Conservation (phyloP, 371 early-diverging fungal genomes). For the Syncephalastrum monosporum region DNA sequence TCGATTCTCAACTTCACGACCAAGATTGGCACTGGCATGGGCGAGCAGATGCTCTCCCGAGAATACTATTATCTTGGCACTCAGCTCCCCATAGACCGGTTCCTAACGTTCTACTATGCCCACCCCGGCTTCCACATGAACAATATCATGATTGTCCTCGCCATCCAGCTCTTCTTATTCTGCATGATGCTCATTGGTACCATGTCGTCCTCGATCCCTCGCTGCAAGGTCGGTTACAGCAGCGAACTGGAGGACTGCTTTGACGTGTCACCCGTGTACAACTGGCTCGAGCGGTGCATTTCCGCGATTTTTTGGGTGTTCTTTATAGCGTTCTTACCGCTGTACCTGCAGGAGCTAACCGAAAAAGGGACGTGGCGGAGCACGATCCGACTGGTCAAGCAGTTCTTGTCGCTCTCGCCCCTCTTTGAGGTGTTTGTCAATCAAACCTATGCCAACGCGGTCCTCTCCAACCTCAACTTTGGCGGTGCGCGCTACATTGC, state of each 20-base stretch:
- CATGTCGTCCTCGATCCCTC: conserved; percentile 63
- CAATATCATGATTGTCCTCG: conserved; percentile 87
- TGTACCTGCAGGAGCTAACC: conserved; percentile 83
- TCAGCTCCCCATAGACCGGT: conserved; percentile 78
- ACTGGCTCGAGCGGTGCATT: conserved; percentile 82
- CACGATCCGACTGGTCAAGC: conserved; percentile 73
- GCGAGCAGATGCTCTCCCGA: conserved; percentile 86
- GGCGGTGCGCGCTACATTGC: conserved; percentile 88
- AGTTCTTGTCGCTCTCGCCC: conserved; percentile 81
- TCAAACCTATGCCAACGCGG: conserved; percentile 83
- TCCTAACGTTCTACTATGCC: conserved; percentile 86
- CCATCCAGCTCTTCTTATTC: conserved; percentile 82
- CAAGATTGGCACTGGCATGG: conserved; percentile 92
- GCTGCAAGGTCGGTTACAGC: conserved; percentile 21
- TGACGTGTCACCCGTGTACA: conserved; percentile 68
- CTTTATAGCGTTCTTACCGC: conserved; percentile 81
- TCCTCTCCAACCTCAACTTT: conserved; percentile 80
- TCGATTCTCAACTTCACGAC: conserved; percentile 88
- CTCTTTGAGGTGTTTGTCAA: conserved; percentile 91
- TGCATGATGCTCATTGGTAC: conserved; percentile 76
- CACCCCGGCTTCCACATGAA: conserved; percentile 92
- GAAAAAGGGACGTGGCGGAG: conserved; percentile 83
- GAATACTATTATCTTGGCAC: conserved; percentile 89
- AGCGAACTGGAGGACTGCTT: conserved; percentile 55
- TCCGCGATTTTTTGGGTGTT: conserved; percentile 79